Evolutionary conservation across 345 rosid genomes (phyloP).

Genomic region (Brassica incana): DNA sequence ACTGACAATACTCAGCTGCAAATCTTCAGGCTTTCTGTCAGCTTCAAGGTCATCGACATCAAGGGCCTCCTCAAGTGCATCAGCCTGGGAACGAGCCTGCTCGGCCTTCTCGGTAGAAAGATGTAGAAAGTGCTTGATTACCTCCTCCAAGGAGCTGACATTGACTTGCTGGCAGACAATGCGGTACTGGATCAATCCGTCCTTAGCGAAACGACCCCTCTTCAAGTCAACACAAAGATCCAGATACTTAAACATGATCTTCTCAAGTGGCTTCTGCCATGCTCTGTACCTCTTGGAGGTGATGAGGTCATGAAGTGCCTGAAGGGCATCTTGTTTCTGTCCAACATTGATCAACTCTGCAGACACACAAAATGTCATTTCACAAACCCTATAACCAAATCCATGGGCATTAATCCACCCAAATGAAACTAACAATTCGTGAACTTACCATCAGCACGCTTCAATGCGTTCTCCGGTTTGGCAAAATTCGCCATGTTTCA

Average conservation of each 20-base stretch:
- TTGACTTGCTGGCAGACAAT: conserved; percentile 94
- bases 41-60: conserved; percentile 99
- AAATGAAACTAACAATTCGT: neutral
- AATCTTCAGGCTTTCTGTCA: conserved; percentile 91
- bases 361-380: conserved; percentile 6
- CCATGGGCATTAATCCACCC: neutral
- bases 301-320: conserved; percentile 80
- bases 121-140: conserved; percentile 88
- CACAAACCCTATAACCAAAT: neutral
- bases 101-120: conserved; percentile 96
- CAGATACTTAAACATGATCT: conserved; percentile 86
- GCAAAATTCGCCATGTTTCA: conserved; percentile 63
- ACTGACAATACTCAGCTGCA: conserved; percentile 94
- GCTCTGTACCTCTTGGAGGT: conserved; percentile 88
- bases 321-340: conserved; percentile 94
- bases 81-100: conserved; percentile 86
- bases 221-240: conserved; percentile 96
- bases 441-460: conserved; percentile 81
- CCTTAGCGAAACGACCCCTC: conserved; percentile 88
- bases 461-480: conserved; percentile 85
- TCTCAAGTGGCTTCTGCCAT: conserved; percentile 90
- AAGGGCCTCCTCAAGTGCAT: conserved; percentile 94
- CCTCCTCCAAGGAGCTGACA: conserved; percentile 93
- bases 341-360: conserved; percentile 93
- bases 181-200: conserved; percentile 91